A percentile compares a stretch with the other conserved stretches of the same genome.
phyloP scores from a whole-genome alignment of 208 protist genomes.

The Wallacemonas rigidus region DNA sequence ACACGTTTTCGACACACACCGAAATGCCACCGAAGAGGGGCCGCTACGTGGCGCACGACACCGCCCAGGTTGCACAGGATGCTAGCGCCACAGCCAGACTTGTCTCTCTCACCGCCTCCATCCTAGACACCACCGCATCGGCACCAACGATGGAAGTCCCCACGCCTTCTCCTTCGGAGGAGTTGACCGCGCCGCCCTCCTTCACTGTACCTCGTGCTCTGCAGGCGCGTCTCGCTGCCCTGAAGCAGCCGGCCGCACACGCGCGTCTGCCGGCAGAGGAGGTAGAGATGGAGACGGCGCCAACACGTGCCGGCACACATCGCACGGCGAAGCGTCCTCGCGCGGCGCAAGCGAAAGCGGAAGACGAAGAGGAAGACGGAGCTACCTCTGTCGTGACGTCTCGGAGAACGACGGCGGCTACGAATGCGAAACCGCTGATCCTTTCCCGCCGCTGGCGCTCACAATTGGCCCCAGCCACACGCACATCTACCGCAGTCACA shows the following conservation, averaged over 20 bases:
- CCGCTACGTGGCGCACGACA: slow-evolving; percentile 26
- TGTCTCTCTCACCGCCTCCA: background rate
- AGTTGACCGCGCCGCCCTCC: background rate
- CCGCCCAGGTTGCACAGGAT: slow-evolving; percentile 3
- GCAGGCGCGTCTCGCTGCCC: slow-evolving; percentile 29
- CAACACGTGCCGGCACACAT: too few relatives aligned
- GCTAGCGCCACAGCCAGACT: slow-evolving; percentile 10
- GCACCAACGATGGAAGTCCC: background rate
- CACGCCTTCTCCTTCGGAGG: background rate
- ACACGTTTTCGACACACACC: background rate
- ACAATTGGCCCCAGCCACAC: slow-evolving; percentile 12
- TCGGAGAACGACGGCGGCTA: background rate
- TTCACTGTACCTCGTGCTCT: slow-evolving; percentile 39
- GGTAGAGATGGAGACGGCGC: too few relatives aligned
- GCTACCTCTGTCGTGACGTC: too few relatives aligned
- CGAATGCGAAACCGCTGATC: slow-evolving; percentile 26
- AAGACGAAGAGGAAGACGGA: too few relatives aligned
- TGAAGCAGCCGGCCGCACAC: too few relatives aligned
- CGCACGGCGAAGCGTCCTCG: too few relatives aligned
- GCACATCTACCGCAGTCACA: background rate
- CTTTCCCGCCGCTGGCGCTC: slow-evolving; percentile 21
- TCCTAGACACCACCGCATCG: background rate
- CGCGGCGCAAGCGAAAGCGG: too few relatives aligned
- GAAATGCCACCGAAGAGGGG: slow-evolving; percentile 32
- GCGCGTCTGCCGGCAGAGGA: too few relatives aligned